Percentiles rank a stretch among this genome's conserved stretches.
phyloP scores from a whole-genome alignment of 2,329 filamentous ascomycete genomes.

The Raffaelea arxii region DNA sequence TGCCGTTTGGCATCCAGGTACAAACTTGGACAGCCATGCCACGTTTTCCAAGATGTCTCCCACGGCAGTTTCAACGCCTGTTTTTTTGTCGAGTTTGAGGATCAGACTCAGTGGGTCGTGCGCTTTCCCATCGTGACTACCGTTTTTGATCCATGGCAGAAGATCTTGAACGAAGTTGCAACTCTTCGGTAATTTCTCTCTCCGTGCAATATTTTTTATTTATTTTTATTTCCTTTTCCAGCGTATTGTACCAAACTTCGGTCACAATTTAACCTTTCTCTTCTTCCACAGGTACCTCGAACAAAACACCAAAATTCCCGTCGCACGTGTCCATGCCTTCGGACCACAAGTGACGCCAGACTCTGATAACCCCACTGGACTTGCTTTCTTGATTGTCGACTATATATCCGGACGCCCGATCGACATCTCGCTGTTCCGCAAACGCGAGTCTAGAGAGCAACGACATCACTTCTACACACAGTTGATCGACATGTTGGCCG shows the following conservation, averaged over 20 bases:
- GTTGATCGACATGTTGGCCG: slow-evolving; percentile 16
- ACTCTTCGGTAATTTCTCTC: slow-evolving; percentile 14
- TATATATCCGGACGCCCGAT: slow-evolving; percentile 14
- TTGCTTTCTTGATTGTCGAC: slow-evolving; percentile 14
- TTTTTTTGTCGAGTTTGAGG: slow-evolving; percentile 5
- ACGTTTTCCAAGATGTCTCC: neutral
- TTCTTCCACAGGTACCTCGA: slow-evolving; percentile 14
- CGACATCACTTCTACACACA: slow-evolving; percentile 12
- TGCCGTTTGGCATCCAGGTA: slow-evolving; percentile 3
- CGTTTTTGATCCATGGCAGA: slow-evolving; percentile 15
- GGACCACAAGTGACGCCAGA: slow-evolving; percentile 5
- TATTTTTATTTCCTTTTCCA: neutral
- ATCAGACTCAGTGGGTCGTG: slow-evolving; percentile 13
- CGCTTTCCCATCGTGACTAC: slow-evolving; percentile 16
- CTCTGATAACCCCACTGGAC: neutral
- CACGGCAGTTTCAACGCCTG: slow-evolving; percentile 8
- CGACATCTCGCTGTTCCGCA: slow-evolving; percentile 7
- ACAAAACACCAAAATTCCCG: slow-evolving; percentile 14
- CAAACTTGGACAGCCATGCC: neutral
- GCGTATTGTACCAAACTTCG: no score
- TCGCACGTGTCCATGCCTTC: slow-evolving; percentile 14
- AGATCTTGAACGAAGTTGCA: slow-evolving; percentile 18
- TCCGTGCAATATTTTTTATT: neutral
- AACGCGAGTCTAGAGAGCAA: slow-evolving; percentile 3
- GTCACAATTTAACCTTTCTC: no score